Evolutionary conservation across 169 alveolate species (phyloP).

Genomic region (Plasmodium fragile): DNA sequence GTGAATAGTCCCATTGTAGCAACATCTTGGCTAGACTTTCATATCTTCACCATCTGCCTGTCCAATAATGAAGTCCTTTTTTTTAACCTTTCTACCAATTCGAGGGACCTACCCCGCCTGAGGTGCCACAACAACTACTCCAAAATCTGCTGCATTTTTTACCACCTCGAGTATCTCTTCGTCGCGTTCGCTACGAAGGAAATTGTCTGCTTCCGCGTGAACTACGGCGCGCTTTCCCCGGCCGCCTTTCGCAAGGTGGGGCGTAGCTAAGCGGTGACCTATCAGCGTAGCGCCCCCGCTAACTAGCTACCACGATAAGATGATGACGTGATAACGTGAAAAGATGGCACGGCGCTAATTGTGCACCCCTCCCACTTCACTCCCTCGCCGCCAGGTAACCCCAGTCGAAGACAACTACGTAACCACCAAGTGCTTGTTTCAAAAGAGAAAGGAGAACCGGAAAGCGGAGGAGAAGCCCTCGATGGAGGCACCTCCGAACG

Average conservation of each 20-base stretch:
- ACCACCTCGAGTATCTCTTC: background rate
- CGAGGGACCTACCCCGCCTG: conserved; percentile 3
- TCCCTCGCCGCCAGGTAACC: conserved; percentile 1
- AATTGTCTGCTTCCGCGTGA: conserved; percentile 37
- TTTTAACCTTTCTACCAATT: conserved; percentile 11
- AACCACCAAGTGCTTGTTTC: conserved; percentile 25
- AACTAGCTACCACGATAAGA: background rate
- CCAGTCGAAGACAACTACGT: conserved; percentile 44
- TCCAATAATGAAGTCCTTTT: conserved; percentile 31
- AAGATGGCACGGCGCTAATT: background rate
- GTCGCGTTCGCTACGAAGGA: conserved; percentile 38
- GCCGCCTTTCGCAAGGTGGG: conserved; percentile 35
- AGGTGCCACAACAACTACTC: conserved; percentile 43
- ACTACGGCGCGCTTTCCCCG: conserved; percentile 4
- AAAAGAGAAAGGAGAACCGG: background rate
- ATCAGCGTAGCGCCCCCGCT: background rate
- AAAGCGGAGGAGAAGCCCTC: background rate
- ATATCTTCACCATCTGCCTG: conserved; percentile 26
- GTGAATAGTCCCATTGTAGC: conserved; percentile 29
- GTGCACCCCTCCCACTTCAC: background rate
- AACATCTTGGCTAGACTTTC: conserved; percentile 49
- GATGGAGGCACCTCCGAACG: background rate
- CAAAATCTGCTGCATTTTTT: conserved; percentile 19
- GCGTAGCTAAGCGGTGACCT: background rate
- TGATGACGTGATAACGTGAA: background rate